These are phyloP conservation scores for Lyophyllum decastes DNA, from an alignment of 768 basidiomycete species.

Conservation along the genomic window DNA sequence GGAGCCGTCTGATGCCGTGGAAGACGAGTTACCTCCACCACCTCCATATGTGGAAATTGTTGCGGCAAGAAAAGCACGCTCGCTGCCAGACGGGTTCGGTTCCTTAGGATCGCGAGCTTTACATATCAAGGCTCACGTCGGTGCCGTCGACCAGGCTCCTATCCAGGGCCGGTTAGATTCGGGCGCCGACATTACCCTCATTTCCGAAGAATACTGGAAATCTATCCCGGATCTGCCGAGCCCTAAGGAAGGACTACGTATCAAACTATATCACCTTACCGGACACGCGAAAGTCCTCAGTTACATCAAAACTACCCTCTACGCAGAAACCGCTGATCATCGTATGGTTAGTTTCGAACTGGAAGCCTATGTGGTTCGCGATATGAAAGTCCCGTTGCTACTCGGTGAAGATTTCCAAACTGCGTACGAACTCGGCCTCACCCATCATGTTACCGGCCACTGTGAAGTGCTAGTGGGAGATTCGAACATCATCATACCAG, in stretches of 20 bases:
- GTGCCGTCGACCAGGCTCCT: background rate
- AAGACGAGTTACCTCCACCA: background rate
- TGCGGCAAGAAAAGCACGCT: background rate
- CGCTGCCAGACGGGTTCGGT: background rate
- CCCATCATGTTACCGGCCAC: slow-evolving; percentile 3
- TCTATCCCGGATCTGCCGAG: background rate
- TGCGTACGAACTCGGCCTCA: slow-evolving; percentile 21
- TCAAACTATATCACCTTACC: background rate
- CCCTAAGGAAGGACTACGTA: background rate
- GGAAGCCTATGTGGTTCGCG: slow-evolving; percentile 31
- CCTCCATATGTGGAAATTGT: background rate
- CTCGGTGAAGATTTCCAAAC: slow-evolving; percentile 34
- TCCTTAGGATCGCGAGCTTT: background rate
- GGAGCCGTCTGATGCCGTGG: too few species aligned
- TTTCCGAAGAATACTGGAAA: background rate
- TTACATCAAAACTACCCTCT: background rate
- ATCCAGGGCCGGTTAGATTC: background rate
- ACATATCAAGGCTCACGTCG: background rate
- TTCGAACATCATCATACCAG: background rate
- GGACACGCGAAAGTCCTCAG: too few species aligned
- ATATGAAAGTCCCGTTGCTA: slow-evolving; percentile 29
- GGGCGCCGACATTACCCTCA: background rate
- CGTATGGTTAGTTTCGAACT: slow-evolving; percentile 21
- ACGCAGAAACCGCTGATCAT: background rate
- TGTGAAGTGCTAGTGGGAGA: slow-evolving; percentile 5